Evolutionary conservation across 2,329 filamentous ascomycete species (phyloP), one percentile per base, ranked within the genome.

Genomic region (Achaetomium macrosporum): DNA sequence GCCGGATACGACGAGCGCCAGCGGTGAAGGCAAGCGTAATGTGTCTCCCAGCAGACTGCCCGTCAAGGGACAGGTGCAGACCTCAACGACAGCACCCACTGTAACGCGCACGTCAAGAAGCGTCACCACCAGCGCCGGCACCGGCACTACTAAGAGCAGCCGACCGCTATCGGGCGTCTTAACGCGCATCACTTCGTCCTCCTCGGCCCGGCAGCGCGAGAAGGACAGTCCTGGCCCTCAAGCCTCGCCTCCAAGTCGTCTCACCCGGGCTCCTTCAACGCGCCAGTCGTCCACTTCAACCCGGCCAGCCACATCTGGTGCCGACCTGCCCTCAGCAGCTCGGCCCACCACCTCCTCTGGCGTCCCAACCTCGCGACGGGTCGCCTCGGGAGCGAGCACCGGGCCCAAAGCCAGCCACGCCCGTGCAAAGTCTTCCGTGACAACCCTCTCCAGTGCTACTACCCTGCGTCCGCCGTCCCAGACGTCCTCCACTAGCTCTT

Each of bases 31-130:
- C 56, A 51, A 63, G 25, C 68, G 72, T 52, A 72, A 65, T 59
- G 62, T 59, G 16, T 79, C 77, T 10, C 76, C 77, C 2, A 80
- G 73, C 61, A 72, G 76, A 37, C 67, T 80, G 31, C 76, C 76
- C 37, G 64, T 75, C 59, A 78, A 76, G 61, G 74, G 73, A 31
- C 58, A 63, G 45, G 64, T 68, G 20, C 35, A 57, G 8, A 37
- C 61, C 1, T 47, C 63, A 5, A 50, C 60, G 13, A 41, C 41
- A 19, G 9, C 47, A 15, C 11, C 56, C 13, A 42, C 42, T 49
- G 48, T 29, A 40, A 48, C 20, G 16, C 52, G 43, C 20, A 11
- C 42, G 0, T 15, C 56, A 13, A 47, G 55, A 30, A 54, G 54
- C 12, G 50, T 51, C 7, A 47, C 64, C 0, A 39, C 59, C 13